Evolutionary conservation across 2,329 filamentous ascomycete genomes (phyloP), one percentile per base, ranked within the genome.

Genomic region (Penicillium sp.): DNA sequence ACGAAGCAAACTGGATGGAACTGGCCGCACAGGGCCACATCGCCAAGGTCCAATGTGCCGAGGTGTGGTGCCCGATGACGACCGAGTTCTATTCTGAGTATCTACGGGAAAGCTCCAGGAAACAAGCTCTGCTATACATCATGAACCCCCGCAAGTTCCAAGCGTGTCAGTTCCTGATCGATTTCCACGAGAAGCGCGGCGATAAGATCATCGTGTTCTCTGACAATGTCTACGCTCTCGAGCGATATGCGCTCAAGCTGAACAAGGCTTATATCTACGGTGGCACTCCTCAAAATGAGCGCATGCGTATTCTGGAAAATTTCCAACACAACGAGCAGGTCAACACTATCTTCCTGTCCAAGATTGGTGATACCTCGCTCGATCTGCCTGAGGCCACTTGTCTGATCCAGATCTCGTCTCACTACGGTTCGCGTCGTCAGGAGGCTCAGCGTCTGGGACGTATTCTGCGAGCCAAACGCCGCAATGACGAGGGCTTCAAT

Each of bases 1-100:
- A 96, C 71, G 94, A 99, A 75, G 94, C 94, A 29, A 99, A 99
- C 73, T 99, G 94, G 94, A 96, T 97, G 87, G 94, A 99, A 73
- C 83, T 99, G 39, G 94, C 93, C 1, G 90, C 97, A 68, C 92
- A 97, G 75, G 94, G 94, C 0, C 92, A 97, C 70, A 99, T 99
- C 72, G 94, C 94, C 35, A 89, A 91, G 64, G 94, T 99, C 2
- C 94, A 99, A 74, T 99, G 94, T 73, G 94, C 94, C 14, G 94
- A 99, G 74, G 94, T 99, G 7, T 99, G 94, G 94, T 99, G 94
- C 70, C 92, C 93, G 2, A 99, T 99, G 94, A 96, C 94, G 0
- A 94, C 92, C 0, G 94, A 99, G 66, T 99, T 99, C 72, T 97
- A 97, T 73, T 88, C 91, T 18, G 91, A 97, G 72, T 99, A 97